Evolutionary conservation across 2,329 filamentous ascomycete species (phyloP).

Genomic region (Chrysosporium queenslandicum): DNA sequence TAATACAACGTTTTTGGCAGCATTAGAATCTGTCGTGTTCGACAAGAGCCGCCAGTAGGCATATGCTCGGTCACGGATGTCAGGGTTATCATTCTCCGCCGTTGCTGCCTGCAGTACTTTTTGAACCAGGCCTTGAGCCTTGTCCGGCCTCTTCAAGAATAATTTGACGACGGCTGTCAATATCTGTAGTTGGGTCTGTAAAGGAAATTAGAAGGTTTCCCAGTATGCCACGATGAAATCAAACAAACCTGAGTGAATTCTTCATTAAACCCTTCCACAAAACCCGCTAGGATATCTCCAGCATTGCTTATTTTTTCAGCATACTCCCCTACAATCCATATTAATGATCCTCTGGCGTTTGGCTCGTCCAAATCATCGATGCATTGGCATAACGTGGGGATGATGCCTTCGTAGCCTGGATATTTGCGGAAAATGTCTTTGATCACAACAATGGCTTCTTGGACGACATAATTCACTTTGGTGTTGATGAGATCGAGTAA

Average conservation of each 20-base stretch:
- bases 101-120: conserved; percentile 90
- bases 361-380: conserved; percentile 96
- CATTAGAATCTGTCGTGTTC: conserved; percentile 64
- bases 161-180: conserved; percentile 94
- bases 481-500: conserved; percentile 89
- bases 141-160: conserved; percentile 92
- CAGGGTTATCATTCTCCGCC: conserved; percentile 91
- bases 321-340: conserved; percentile 99
- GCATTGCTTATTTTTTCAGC: conserved; percentile 98
- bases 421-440: conserved; percentile 98
- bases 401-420: conserved; percentile 94
- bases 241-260: conserved; percentile 77
- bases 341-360: conserved; percentile 76
- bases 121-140: conserved; percentile 81
- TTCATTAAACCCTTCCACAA: conserved; percentile 89
- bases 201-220: neutral
- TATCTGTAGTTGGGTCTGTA: conserved; percentile 90
- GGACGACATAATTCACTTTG: conserved; percentile 98
- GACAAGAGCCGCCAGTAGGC: conserved; percentile 97
- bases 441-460: conserved; percentile 97
- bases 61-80: conserved; percentile 92
- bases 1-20: conserved; percentile 87
- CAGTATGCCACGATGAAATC: neutral
- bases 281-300: conserved; percentile 82
- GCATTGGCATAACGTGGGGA: conserved; percentile 88